phyloP scores from a whole-genome alignment of 2,329 filamentous ascomycete species.

The Pseudocercospora crystallina region DNA sequence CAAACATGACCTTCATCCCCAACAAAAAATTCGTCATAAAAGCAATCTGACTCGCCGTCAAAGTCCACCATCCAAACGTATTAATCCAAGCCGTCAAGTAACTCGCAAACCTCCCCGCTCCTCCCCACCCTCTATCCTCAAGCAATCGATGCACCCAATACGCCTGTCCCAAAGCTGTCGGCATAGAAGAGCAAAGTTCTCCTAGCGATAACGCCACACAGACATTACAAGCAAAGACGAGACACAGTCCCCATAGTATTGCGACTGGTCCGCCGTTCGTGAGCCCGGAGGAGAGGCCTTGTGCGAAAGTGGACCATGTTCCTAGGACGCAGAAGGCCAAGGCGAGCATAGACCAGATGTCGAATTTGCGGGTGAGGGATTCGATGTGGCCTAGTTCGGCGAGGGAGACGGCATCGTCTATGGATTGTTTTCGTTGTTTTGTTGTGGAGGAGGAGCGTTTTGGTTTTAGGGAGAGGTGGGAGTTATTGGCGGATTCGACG shows the following conservation, averaged over 20 bases:
- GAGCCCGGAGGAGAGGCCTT: constrained; percentile 53
- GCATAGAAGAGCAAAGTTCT: constrained; percentile 59
- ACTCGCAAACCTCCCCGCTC: constrained; percentile 50
- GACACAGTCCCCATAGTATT: constrained; percentile 56
- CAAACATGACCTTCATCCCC: constrained; percentile 57
- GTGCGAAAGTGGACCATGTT: constrained; percentile 60
- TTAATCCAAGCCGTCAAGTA: constrained; percentile 63
- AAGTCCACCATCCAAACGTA: constrained; percentile 60
- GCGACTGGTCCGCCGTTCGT: constrained; percentile 55
- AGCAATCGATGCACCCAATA: constrained; percentile 55
- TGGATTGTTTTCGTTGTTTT: constrained; percentile 1
- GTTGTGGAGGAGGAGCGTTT: too few species aligned
- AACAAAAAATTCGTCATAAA: constrained; percentile 61
- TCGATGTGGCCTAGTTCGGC: constrained; percentile 46
- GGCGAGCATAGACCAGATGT: constrained; percentile 57
- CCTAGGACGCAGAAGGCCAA: constrained; percentile 59
- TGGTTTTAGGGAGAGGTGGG: too few species aligned
- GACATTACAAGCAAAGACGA: constrained; percentile 52
- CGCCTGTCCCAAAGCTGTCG: constrained; percentile 60
- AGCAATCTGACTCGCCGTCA: constrained; percentile 56
- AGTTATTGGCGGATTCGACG: too few species aligned
- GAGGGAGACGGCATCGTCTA: constrained; percentile 41
- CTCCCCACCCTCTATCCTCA: constrained; percentile 23
- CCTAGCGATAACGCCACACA: constrained; percentile 58
- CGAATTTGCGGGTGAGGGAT: constrained; percentile 50